Evolutionary conservation across 2,329 filamentous ascomycete genomes (phyloP), one percentile per base, ranked within the genome.

Genomic region (Penicillium sp.): DNA sequence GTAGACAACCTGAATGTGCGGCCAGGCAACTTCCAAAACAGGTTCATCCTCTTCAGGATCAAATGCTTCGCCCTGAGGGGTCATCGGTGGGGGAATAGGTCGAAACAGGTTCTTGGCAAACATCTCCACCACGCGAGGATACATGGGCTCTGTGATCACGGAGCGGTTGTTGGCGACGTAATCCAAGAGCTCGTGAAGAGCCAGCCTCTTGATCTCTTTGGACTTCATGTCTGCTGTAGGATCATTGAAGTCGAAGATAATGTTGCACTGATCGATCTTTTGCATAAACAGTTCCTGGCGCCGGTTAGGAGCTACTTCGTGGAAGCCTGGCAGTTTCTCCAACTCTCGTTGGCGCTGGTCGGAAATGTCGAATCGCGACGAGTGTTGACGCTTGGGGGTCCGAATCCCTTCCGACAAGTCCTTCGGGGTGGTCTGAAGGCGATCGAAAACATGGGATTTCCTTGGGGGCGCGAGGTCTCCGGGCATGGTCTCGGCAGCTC

Each of bases 191-290:
- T 98, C 93, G 69, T 98, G 93, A 39, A 98, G 80, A 37, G 93
- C 93, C 60, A 98, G 77, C 65, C 93, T 83, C 78, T 98, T 98
- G 79, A 98, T 97, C 74, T 98, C 93, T 77, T 98, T 98, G 42
- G 92, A 95, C 73, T 98, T 98, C 91, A 98, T 97, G 69, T 98
- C 93, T 60, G 87, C 91, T 58, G 89, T 95, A 42, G 92, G 89
- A 72, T 98, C 93, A 69, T 97, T 98, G 76, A 98, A 98, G 75
- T 98, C 93, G 68, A 98, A 98, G 65, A 98, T 98, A 76, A 98
- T 95, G 69, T 98, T 98, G 78, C 93, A 98, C 71, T 98, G 93
- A 65, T 97, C 93, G 62, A 98, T 93, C 79, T 98, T 98, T 69
- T 97, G 91, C 91, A 98, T 96, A 74, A 98, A 98, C 15, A 98